phyloP scores from a whole-genome alignment of 1,284 basidiomycete species.

The Rhodotorula sp. region DNA sequence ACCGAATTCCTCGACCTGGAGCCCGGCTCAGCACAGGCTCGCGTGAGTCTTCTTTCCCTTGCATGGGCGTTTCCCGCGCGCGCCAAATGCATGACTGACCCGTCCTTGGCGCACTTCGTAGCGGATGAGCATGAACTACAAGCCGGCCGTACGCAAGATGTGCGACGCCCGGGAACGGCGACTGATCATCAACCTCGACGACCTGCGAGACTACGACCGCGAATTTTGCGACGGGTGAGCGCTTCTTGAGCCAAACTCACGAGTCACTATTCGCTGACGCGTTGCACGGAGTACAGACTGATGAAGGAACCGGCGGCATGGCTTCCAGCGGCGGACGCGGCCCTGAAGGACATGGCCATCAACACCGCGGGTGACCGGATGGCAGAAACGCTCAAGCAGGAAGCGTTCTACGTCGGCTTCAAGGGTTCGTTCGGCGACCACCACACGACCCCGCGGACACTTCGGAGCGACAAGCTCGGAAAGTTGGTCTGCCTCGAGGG shows the following conservation, averaged over 20 bases:
- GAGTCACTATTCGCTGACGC: neutral
- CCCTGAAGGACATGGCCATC: slow-evolving; percentile 71
- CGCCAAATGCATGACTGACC: neutral
- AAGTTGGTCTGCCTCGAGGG: slow-evolving; percentile 97
- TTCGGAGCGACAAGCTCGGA: slow-evolving; percentile 82
- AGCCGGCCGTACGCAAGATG: slow-evolving; percentile 80
- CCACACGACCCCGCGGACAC: slow-evolving; percentile 91
- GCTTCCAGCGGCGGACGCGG: slow-evolving; percentile 88
- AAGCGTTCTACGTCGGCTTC: slow-evolving; percentile 73
- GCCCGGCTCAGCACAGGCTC: slow-evolving; percentile 20
- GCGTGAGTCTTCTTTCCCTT: slow-evolving; percentile 11
- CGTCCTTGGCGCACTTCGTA: neutral
- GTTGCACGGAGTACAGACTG: slow-evolving; percentile 56
- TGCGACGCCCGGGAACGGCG: slow-evolving; percentile 79
- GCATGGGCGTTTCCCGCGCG: neutral
- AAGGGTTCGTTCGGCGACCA: slow-evolving; percentile 99
- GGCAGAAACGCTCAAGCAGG: slow-evolving; percentile 22
- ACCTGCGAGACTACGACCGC: slow-evolving; percentile 89
- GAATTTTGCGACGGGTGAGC: slow-evolving; percentile 59
- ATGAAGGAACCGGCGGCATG: slow-evolving; percentile 84
- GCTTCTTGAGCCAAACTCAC: neutral
- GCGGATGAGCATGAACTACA: slow-evolving; percentile 62
- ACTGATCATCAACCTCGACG: slow-evolving; percentile 93
- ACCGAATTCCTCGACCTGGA: slow-evolving; percentile 39
- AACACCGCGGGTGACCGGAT: slow-evolving; percentile 65